Conservation (phyloP, 2,329 filamentous ascomycete genomes). For the Ophiocordyceps camponoti-saundersi region DNA sequence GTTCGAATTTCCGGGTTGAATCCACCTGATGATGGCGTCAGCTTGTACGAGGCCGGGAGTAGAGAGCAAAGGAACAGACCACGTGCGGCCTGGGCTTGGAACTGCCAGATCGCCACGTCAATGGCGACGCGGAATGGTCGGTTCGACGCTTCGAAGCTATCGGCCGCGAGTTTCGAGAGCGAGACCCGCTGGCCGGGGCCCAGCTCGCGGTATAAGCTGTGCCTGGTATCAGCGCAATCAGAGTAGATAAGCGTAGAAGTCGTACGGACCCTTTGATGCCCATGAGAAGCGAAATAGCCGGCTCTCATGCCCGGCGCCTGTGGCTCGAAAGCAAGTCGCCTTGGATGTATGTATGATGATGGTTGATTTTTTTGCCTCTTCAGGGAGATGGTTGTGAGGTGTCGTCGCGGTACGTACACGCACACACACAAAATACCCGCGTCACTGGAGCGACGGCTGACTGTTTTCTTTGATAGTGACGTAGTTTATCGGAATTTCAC, state of each 20-base stretch:
- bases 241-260: neutral
- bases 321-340: too few relatives aligned
- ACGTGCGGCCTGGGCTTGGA: constrained; percentile 72
- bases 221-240: neutral
- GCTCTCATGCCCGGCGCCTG: neutral
- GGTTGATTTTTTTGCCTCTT: too few relatives aligned
- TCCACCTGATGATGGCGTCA: constrained; percentile 36
- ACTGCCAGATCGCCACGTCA: constrained; percentile 94
- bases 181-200: constrained; percentile 65
- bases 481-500: neutral
- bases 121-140: constrained; percentile 75
- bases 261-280: constrained; percentile 44
- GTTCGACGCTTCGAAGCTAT: constrained; percentile 52
- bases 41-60: neutral
- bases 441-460: constrained; percentile 12
- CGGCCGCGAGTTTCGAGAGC: constrained; percentile 64
- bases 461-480: neutral
- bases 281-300: constrained; percentile 21
- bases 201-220: constrained; percentile 78
- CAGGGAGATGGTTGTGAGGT: too few relatives aligned
- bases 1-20: constrained; percentile 81
- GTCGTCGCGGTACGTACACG: too few relatives aligned
- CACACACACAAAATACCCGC: constrained; percentile 4
- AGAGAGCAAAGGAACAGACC: constrained; percentile 22
- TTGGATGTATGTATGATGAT: neutral